Base-by-base conservation (phyloP, 192 early-diverging fungal genomes). In the Dispira simplex region DNA sequence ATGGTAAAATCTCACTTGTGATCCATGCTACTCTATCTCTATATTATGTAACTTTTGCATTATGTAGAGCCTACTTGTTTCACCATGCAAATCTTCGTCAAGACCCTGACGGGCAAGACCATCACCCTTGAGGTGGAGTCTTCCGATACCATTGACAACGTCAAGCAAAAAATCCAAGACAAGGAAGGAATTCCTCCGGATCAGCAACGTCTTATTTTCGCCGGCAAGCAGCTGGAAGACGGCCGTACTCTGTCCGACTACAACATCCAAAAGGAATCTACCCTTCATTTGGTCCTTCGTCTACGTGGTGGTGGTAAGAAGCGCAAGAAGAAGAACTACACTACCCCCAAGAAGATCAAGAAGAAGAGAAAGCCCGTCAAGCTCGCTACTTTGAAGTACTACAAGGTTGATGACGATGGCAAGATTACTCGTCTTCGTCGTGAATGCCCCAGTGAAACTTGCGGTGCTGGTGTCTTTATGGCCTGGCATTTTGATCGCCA, bases 271-370 rank as follows among this genome's bases (percentile, higher is more conserved):
- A 87, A 89, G 80, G 87, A 89, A 73, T 89, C 87, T n/a, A 89
- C 85, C 8, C 80, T 86, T 9, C 85, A 89, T 57, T 39, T 39
- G 32, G 32, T 39, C 3, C 32, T 39, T 6, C 32, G 32, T 39
- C 32, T 39, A 6, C 32, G 67, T 88, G 89, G 87, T 85, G 89
- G 87, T 82, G 92, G 77, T 78, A 97, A 98, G 90, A 97, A 98
- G 89, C 85, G 91, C 69, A 98, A 97, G 87, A 98, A 98, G 93
- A 98, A 98, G 94, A 89, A 85, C 66, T 97, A 98, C 87, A 98
- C 94, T 70, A 98, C 96, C 65, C 96, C 96, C 79, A 97, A 98
- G 90, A 97, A 97, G 87, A 93, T 92, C 71, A 88, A 92, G 75
- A 93, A 98, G 85, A 97, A 97, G 90, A 82, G 85, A 75, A 93